A percentile compares a stretch with the other conserved stretches of the same genome.
These are phyloP conservation scores for Cladosporium sp. DNA, from an alignment of 2,329 filamentous ascomycete genomes.

Conservation along the genomic window DNA sequence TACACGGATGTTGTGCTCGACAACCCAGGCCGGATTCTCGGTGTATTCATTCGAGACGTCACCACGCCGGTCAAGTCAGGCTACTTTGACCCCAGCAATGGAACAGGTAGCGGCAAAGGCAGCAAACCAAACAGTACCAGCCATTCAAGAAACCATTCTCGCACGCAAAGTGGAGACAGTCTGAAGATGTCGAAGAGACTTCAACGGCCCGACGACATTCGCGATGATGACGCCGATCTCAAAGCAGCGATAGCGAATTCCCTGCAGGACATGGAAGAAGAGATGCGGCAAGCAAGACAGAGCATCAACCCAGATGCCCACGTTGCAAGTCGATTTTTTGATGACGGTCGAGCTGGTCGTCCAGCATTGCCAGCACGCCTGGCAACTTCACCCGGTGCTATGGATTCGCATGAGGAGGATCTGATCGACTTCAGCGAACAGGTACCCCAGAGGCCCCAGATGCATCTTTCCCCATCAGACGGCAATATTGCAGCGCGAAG, in stretches of 20 bases:
- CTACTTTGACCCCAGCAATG: slow-evolving; percentile 67
- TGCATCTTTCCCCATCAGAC: slow-evolving; percentile 15
- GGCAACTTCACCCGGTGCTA: slow-evolving; percentile 6
- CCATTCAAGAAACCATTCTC: slow-evolving; percentile 26
- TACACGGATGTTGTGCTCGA: slow-evolving; percentile 89
- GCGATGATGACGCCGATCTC: slow-evolving; percentile 46
- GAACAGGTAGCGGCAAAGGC: slow-evolving; percentile 25
- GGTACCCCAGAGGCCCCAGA: slow-evolving; percentile 26
- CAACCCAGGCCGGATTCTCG: slow-evolving; percentile 77
- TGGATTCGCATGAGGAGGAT: slow-evolving; percentile 32
- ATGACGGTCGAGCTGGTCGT: slow-evolving; percentile 6
- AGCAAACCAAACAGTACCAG: slow-evolving; percentile 28
- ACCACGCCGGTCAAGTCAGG: slow-evolving; percentile 66
- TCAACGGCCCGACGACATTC: slow-evolving; percentile 30
- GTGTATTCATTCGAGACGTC: slow-evolving; percentile 91
- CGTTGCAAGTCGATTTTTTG: slow-evolving; percentile 9
- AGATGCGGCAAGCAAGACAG: slow-evolving; percentile 31
- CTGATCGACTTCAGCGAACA: slow-evolving; percentile 47
- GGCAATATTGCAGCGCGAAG: slow-evolving; percentile 2
- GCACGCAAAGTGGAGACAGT: slow-evolving; percentile 28
- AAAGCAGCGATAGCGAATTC: slow-evolving; percentile 46
- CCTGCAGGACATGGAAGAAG: slow-evolving; percentile 40
- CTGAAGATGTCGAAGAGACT: slow-evolving; percentile 29
- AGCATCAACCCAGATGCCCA: slow-evolving; percentile 35
- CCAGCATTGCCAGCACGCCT: slow-evolving; percentile 3